Conservation (phyloP, 2,329 filamentous ascomycete genomes). For the Pyrenochaeta sp. region DNA sequence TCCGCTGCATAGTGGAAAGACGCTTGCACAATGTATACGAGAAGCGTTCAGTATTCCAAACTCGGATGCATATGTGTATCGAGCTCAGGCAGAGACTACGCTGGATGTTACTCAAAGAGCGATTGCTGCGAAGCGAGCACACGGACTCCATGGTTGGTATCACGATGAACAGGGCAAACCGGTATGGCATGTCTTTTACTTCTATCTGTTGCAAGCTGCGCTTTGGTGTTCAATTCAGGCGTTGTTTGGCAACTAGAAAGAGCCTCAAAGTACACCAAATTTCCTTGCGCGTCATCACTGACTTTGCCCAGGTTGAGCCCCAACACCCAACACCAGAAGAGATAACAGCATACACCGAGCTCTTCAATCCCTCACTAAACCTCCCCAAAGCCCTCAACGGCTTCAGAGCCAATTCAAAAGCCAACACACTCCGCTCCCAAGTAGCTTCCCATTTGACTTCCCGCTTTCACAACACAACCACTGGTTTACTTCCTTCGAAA, state of each 20-base stretch:
- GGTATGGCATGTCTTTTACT: slow-evolving; percentile 17
- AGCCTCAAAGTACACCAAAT: background rate
- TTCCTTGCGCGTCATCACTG: background rate
- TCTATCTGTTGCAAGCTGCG: too few species aligned
- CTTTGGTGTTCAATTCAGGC: background rate
- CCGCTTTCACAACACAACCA: slow-evolving; percentile 55
- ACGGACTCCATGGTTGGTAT: slow-evolving; percentile 63
- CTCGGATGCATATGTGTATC: slow-evolving; percentile 60
- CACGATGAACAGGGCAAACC: slow-evolving; percentile 51
- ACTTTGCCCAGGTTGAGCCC: slow-evolving; percentile 19
- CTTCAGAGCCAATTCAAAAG: slow-evolving; percentile 71
- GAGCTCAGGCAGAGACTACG: slow-evolving; percentile 60
- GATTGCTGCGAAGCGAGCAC: slow-evolving; percentile 55
- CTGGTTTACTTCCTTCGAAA: slow-evolving; percentile 40
- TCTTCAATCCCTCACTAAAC: slow-evolving; percentile 69
- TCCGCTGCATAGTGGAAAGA: slow-evolving; percentile 30
- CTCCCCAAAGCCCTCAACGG: slow-evolving; percentile 70
- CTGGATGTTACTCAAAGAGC: slow-evolving; percentile 60
- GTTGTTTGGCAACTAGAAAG: background rate
- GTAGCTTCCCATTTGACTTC: slow-evolving; percentile 66
- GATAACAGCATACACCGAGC: slow-evolving; percentile 70
- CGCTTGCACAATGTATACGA: slow-evolving; percentile 56
- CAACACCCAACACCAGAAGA: slow-evolving; percentile 55
- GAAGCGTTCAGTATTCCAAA: slow-evolving; percentile 57
- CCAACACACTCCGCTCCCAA: slow-evolving; percentile 66